Percentiles rank a stretch among this genome's conserved stretches.
These are phyloP conservation scores for Neoboletus magnificus DNA, from an alignment of 768 basidiomycete genomes.

Conservation along the genomic window DNA sequence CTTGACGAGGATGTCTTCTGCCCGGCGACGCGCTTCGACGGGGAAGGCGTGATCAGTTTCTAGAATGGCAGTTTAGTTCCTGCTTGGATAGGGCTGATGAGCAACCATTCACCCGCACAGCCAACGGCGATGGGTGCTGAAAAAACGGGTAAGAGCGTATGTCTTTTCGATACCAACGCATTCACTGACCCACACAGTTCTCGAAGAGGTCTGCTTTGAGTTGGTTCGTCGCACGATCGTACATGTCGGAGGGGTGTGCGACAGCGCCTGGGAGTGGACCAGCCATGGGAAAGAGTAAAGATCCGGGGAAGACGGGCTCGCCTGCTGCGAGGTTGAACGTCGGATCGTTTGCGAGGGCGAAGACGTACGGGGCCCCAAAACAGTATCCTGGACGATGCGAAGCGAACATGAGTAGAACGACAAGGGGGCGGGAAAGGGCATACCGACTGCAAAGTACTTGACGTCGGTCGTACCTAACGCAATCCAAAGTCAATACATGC, in stretches of 20 bases:
- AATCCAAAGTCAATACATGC: neutral
- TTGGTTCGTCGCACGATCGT: slow-evolving; percentile 12
- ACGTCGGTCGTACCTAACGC: slow-evolving; percentile 25
- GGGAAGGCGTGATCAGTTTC: slow-evolving; percentile 59
- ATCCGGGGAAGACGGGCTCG: slow-evolving; percentile 15
- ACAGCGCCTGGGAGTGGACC: slow-evolving; percentile 43
- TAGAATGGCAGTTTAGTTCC: slow-evolving; percentile 13
- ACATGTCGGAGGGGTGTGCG: slow-evolving; percentile 46
- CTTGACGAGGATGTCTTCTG: slow-evolving; percentile 54
- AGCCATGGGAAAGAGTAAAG: neutral
- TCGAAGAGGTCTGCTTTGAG: slow-evolving; percentile 47
- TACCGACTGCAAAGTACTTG: slow-evolving; percentile 47
- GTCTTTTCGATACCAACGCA: neutral
- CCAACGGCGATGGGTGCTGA: slow-evolving; percentile 53
- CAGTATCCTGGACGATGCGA: slow-evolving; percentile 46
- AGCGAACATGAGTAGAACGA: neutral
- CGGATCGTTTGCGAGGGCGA: slow-evolving; percentile 45
- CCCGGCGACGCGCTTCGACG: slow-evolving; percentile 46
- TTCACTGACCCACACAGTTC: slow-evolving; percentile 43
- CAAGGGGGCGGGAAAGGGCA: neutral
- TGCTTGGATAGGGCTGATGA: neutral
- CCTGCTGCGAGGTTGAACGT: slow-evolving; percentile 41
- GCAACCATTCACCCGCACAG: slow-evolving; percentile 44
- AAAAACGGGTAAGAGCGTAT: neutral
- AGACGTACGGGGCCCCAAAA: slow-evolving; percentile 52